These are phyloP conservation scores for Neonectria coccinea DNA, from an alignment of 2,329 filamentous ascomycete species.

Conservation along the genomic window DNA sequence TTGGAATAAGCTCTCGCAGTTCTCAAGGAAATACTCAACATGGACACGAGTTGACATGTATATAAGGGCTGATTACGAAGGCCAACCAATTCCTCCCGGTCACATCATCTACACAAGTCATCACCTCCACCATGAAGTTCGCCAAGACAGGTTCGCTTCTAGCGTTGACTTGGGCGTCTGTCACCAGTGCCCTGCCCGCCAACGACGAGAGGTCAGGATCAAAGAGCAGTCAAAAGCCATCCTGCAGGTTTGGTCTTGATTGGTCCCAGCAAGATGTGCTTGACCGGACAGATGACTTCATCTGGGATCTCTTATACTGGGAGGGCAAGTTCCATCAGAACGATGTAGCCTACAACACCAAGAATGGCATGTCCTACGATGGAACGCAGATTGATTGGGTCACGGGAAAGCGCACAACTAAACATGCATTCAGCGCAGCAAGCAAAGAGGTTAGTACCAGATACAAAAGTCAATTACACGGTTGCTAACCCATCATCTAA, in stretches of 20 bases:
- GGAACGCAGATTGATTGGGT: conserved; percentile 53
- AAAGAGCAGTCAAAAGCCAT: conserved; percentile 33
- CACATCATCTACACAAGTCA: not conserved
- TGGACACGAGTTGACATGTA: not conserved
- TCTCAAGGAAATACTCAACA: not conserved
- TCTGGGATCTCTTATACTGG: conserved; percentile 55
- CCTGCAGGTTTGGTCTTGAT: conserved; percentile 48
- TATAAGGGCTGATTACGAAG: conserved; percentile 12
- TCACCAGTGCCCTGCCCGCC: conserved; percentile 2
- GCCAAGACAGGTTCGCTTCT: conserved; percentile 5
- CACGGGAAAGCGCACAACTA: conserved; percentile 50
- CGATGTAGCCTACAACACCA: conserved; percentile 54
- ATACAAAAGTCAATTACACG: too few species aligned
- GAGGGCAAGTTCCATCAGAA: conserved; percentile 59
- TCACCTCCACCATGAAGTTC: conserved; percentile 25
- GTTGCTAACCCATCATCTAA: not conserved
- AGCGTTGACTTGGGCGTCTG: conserved; percentile 6
- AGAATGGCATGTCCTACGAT: conserved; percentile 57
- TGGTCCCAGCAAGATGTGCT: conserved; percentile 49
- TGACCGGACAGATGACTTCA: conserved; percentile 47
- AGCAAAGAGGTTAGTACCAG: conserved; percentile 48
- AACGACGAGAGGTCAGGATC: conserved; percentile 9
- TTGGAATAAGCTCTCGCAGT: not conserved
- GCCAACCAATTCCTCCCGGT: not conserved
- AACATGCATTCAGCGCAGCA: conserved; percentile 56